Percentiles rank a stretch among this genome's conserved stretches.
These are phyloP conservation scores for Melaleuca quinquenervia DNA, from an alignment of 345 rosid genomes.

Conservation along the genomic window DNA sequence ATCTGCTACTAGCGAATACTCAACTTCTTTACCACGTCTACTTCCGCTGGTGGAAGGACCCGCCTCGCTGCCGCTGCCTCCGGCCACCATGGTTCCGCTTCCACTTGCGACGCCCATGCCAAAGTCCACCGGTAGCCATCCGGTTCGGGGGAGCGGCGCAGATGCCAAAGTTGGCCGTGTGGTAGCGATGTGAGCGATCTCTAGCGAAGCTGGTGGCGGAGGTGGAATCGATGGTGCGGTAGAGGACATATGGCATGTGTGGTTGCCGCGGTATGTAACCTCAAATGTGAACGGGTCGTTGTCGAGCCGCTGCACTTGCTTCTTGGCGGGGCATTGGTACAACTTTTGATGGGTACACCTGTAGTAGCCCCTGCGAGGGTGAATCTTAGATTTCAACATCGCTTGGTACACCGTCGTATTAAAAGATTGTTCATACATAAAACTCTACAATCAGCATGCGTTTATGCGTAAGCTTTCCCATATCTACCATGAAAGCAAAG, in stretches of 20 bases:
- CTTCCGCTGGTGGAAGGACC: slow-evolving; percentile 15
- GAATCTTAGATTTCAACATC: background rate
- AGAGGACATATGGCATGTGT: slow-evolving; percentile 64
- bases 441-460: background rate
- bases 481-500: background rate
- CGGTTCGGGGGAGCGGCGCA: background rate
- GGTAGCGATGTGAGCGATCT: background rate
- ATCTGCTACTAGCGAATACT: slow-evolving; percentile 26
- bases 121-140: slow-evolving; percentile 25
- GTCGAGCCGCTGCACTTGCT: slow-evolving; percentile 75
- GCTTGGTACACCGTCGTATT: background rate
- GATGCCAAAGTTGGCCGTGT: background rate
- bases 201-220: background rate
- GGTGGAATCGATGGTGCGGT: slow-evolving; percentile 33
- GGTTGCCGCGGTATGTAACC: slow-evolving; percentile 52
- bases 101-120: slow-evolving; percentile 5
- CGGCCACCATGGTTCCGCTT: background rate
- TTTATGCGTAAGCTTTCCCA: background rate
- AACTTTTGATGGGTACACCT: slow-evolving; percentile 80
- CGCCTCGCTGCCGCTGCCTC: slow-evolving; percentile 1
- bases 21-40: slow-evolving; percentile 6
- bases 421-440: background rate
- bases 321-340: slow-evolving; percentile 80
- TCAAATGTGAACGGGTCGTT: slow-evolving; percentile 48
- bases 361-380: slow-evolving; percentile 52